phyloP scores from a whole-genome alignment of 306 rosid genomes.

The Casuarina equisetifolia region DNA sequence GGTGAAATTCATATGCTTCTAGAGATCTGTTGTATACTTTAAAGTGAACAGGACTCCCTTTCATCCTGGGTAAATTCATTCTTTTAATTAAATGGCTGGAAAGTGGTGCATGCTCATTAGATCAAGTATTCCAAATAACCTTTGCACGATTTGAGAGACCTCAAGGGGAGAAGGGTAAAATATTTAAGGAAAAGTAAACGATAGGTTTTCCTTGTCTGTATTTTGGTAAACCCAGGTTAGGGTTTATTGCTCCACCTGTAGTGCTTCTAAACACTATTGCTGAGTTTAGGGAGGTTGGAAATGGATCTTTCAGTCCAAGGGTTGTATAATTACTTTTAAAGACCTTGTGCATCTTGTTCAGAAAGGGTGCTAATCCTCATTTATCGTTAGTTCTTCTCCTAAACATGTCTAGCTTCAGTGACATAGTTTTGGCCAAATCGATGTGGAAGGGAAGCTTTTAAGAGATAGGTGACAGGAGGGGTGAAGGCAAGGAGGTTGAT shows the following conservation, averaged over 20 bases:
- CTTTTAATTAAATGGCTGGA: not conserved
- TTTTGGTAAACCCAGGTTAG: not conserved
- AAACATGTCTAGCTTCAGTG: not conserved
- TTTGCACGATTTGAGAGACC: not conserved
- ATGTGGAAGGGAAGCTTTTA: not conserved
- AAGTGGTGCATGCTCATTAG: not conserved
- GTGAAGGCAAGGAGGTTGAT: not conserved
- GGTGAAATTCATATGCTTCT: not conserved
- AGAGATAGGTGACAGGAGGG: not conserved
- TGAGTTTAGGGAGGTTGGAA: conserved; percentile 5
- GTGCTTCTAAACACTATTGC: not conserved
- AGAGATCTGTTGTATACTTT: not conserved
- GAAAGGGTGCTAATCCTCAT: not conserved
- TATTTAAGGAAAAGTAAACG: not conserved
- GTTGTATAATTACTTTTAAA: not conserved
- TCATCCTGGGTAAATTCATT: not conserved
- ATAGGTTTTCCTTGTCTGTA: not conserved
- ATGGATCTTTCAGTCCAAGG: not conserved
- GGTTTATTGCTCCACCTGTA: not conserved
- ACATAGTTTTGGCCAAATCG: not conserved
- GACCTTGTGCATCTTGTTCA: not conserved
- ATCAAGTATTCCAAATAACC: not conserved
- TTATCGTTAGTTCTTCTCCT: not conserved
- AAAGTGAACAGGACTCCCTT: not conserved
- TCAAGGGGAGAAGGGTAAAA: not conserved